Conservation (phyloP, 2,329 filamentous ascomycete genomes). For the Rugonectria rugulosa region DNA sequence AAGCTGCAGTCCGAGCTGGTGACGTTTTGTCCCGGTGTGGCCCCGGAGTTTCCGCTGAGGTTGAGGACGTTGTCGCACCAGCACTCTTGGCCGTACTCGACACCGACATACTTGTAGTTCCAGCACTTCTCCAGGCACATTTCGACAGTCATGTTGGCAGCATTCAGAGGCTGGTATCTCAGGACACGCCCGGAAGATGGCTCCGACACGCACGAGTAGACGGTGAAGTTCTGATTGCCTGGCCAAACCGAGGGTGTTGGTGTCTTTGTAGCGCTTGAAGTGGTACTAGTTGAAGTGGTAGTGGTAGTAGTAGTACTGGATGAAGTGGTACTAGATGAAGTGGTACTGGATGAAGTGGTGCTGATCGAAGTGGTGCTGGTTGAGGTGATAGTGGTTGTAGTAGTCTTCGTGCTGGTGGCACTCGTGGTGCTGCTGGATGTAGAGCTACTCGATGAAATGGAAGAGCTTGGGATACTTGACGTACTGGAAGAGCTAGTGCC, state of each 20-base stretch:
- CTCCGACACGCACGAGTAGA: constrained; percentile 46
- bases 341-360: too few species aligned
- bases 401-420: constrained; percentile 8
- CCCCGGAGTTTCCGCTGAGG: constrained; percentile 33
- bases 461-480: too few species aligned
- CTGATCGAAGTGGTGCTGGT: too few species aligned
- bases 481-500: not conserved
- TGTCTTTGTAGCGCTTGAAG: constrained; percentile 19
- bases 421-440: not conserved
- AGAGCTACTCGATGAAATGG: too few species aligned
- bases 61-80: constrained; percentile 47
- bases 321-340: too few species aligned
- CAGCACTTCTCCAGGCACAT: constrained; percentile 44
- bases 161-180: constrained; percentile 39
- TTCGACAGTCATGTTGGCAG: constrained; percentile 45
- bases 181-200: constrained; percentile 45
- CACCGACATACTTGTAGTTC: constrained; percentile 45
- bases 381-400: too few species aligned
- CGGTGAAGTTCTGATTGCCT: constrained; percentile 49
- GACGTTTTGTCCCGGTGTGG: constrained; percentile 40
- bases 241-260: constrained; percentile 37
- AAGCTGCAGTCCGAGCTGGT: constrained; percentile 43
- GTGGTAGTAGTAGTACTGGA: too few species aligned
- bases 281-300: too few species aligned
- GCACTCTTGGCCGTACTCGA: constrained; percentile 49